Base-by-base conservation (phyloP, 1,139 yeast genomes). In the Debaryomycetaceae sp. region DNA sequence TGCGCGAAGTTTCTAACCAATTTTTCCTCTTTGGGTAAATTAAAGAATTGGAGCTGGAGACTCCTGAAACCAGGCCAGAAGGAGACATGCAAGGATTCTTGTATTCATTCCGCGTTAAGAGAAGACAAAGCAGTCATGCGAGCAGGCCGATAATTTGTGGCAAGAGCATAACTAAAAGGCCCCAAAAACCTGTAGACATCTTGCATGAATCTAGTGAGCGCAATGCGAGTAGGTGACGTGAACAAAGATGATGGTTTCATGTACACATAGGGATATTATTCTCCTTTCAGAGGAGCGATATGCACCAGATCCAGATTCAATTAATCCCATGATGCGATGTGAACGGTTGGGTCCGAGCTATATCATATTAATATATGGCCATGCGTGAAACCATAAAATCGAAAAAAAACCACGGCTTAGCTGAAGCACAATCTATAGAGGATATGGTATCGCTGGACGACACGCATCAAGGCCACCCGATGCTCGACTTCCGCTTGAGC, bases 401-500 rank as follows among this genome's bases (percentile, higher is more conserved):
- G 31, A 11, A 8, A 8, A 8, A 27, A 27, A 27, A 11, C 8
- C 11, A 27, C 8, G 31, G 11, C 31, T 27, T 27, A 17, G 11
- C 31, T 27, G 31, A 27, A 27, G 11, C 11, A 8, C 11, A 27
- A 11, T 27, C 31, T 4, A 11, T 27, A 27, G 34, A n/a, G 6
- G 38, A 39, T 14, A 27, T 27, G 31, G 31, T 27, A 11, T 27
- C 31, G 11, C 14, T 9, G 36, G 27, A n/a, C n/a, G 24, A 24
- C 11, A 22, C 13, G n/a, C 6, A 17, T n/a, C 39, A 23, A 20
- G n/a, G 37, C 3, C 24, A n/a, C 14, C 9, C 37, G 6, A 33
- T 27, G 6, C 9, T 24, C 30, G 44, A 34, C 6, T n/a, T 42
- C 6, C 17, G 35, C 23, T 23, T 43, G 8, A 43, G 40, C 24